These are phyloP conservation scores for Spiromyces aspiralis DNA, from an alignment of 371 early-diverging fungal species.

Conservation along the genomic window DNA sequence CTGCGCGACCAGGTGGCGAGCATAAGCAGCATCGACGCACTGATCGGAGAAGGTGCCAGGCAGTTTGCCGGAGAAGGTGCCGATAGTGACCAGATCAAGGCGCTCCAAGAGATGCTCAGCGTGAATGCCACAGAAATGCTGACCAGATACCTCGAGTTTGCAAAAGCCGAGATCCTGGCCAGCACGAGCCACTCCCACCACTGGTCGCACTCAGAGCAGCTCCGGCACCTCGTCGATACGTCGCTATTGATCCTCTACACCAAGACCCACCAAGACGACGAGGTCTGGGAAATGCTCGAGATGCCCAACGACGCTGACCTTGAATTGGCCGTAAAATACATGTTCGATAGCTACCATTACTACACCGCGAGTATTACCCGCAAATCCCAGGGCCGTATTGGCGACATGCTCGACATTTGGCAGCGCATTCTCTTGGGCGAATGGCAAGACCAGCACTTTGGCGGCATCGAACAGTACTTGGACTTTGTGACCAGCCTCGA, in stretches of 20 bases:
- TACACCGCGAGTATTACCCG: constrained; percentile 20
- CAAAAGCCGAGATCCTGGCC: background rate
- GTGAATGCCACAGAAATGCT: constrained; percentile 15
- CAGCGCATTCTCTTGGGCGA: constrained; percentile 11
- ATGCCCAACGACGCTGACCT: constrained; percentile 4
- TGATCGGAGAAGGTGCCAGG: constrained; percentile 3
- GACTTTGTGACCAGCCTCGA: constrained; percentile 1
- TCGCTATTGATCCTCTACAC: constrained; percentile 12
- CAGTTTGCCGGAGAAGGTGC: constrained; percentile 12
- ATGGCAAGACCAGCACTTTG: constrained; percentile 9
- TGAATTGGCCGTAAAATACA: constrained; percentile 12
- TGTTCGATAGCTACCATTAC: constrained; percentile 2
- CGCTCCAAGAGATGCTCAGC: constrained; percentile 3
- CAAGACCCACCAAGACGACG: constrained; percentile 1
- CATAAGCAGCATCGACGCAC: constrained; percentile 5
- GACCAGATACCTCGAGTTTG: constrained; percentile 15
- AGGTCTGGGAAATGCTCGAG: constrained; percentile 6
- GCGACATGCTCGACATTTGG: constrained; percentile 15
- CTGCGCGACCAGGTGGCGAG: constrained; percentile 9
- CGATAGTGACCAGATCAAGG: constrained; percentile 2
- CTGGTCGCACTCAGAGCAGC: too few species aligned
- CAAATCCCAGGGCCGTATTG: constrained; percentile 6
- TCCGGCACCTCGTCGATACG: constrained; percentile 16
- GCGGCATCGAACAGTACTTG: constrained; percentile 20
- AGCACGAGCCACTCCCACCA: too few species aligned